Evolutionary conservation across 805 yeast genomes (phyloP).

Genomic region (Wickerhamiella lipophila): DNA sequence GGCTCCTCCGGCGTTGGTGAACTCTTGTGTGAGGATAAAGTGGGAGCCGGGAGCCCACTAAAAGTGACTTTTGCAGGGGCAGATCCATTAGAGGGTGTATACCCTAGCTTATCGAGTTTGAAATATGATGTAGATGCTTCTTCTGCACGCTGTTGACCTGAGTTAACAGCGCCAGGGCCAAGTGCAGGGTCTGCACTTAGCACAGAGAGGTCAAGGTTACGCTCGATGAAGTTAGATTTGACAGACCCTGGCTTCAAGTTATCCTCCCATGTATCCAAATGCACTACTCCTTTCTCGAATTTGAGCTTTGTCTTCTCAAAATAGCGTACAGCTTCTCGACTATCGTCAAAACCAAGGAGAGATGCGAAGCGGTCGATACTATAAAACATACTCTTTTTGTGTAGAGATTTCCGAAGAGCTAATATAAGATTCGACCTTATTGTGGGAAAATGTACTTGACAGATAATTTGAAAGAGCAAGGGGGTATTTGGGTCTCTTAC

Average conservation of each 20-base stretch:
- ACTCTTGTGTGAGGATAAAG: not conserved
- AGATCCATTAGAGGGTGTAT: not conserved
- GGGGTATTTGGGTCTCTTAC: constrained; percentile 44
- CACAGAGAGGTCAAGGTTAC: not conserved
- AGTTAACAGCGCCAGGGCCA: not conserved
- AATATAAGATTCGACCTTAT: constrained; percentile 61
- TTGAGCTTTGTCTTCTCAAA: constrained; percentile 30
- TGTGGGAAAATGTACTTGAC: constrained; percentile 72
- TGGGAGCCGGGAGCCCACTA: not conserved
- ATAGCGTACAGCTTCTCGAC: constrained; percentile 41
- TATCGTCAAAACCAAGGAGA: constrained; percentile 56
- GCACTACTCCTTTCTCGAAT: constrained; percentile 15
- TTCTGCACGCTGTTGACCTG: not conserved
- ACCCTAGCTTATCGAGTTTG: not conserved
- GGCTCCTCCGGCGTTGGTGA: not conserved
- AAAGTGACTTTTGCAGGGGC: not conserved
- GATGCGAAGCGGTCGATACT: constrained; percentile 36
- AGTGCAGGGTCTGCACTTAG: not conserved
- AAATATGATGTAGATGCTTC: not conserved
- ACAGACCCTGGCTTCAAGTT: constrained; percentile 8
- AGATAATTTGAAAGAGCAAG: constrained; percentile 53
- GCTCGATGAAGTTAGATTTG: constrained; percentile 6
- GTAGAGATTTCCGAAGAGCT: constrained; percentile 52
- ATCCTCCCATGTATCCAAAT: constrained; percentile 17
- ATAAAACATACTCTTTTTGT: constrained; percentile 49